Conservation (phyloP, 2,329 filamentous ascomycete species). For the Aureobasidium sp. region DNA sequence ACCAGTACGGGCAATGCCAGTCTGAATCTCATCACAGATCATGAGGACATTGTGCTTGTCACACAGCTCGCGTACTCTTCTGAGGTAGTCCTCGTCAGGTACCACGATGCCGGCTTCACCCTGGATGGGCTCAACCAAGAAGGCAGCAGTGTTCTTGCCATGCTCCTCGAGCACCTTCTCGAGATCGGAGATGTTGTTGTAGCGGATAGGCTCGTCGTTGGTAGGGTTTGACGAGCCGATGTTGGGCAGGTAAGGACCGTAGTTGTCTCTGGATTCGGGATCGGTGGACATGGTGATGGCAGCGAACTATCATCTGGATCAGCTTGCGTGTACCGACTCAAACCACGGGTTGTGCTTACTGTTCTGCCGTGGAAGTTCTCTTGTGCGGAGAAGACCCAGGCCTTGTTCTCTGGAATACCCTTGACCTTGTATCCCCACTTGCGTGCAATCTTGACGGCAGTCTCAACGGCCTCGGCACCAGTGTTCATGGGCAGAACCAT, state of each 20-base stretch:
- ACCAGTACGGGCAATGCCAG: slow-evolving; percentile 89
- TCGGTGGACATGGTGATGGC: slow-evolving; percentile 94
- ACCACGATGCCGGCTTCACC: slow-evolving; percentile 96
- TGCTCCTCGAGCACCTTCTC: slow-evolving; percentile 72
- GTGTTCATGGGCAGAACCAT: slow-evolving; percentile 99
- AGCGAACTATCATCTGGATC: slow-evolving; percentile 58
- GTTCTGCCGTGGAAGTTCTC: slow-evolving; percentile 98
- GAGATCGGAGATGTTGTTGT: slow-evolving; percentile 77
- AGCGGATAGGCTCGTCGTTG: slow-evolving; percentile 71
- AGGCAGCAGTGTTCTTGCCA: slow-evolving; percentile 79
- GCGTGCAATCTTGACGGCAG: slow-evolving; percentile 87
- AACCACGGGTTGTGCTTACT: slow-evolving; percentile 49
- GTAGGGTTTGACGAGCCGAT: slow-evolving; percentile 71
- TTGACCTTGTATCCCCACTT: slow-evolving; percentile 99
- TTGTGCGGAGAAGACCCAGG: slow-evolving; percentile 72
- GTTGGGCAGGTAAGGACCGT: slow-evolving; percentile 88
- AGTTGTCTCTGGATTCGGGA: slow-evolving; percentile 92
- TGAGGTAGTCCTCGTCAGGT: slow-evolving; percentile 81
- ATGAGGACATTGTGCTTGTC: slow-evolving; percentile 91
- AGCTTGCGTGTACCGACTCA: not conserved
- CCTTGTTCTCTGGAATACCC: slow-evolving; percentile 76
- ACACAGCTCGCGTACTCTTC: slow-evolving; percentile 73
- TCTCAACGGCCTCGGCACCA: slow-evolving; percentile 92
- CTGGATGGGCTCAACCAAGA: slow-evolving; percentile 94
- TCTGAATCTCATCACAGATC: slow-evolving; percentile 98